Evolutionary conservation across 805 yeast genomes (phyloP), one percentile per base, ranked within the genome.

Genomic region (Pichia phayaonensis): DNA sequence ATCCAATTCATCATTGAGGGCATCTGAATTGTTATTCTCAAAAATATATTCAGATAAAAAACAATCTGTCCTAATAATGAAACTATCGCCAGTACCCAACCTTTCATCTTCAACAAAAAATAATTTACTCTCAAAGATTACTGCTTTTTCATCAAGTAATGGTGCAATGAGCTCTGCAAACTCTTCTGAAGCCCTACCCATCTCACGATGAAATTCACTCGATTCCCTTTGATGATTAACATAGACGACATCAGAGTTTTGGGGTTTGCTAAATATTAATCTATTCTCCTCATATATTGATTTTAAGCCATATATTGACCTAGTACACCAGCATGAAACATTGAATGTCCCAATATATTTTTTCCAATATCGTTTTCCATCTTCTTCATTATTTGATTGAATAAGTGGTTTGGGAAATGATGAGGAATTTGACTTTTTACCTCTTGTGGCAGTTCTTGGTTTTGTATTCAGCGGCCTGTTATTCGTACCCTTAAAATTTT

Each of bases 141-240:
- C 76, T 3, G 80, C 71, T 8, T 72, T 70, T 11, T 76, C 64
- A 48, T 79, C 86, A 2, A 86, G 49, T 31, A 90, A 70, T 0
- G 95, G 89, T 4, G 83, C 76, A 11, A 90, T 61, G 12, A 83
- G 74, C 6, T 75, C 66, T 0, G 95, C 89, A 29, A 80, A 70
- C 46, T 80, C 85, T 55, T 84, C 90, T 0, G 87, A 83, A 1
- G 87, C 62, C 56, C 96, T 75, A 0, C 94, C 97, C 29, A 90
- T 71, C 61, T 87, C 96, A 52, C 85, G 56, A 15, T 64, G 63
- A n/a, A 47, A 48, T 11, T 42, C 36, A 13, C 48, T 45, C 22
- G 55, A 54, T 8, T 44, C 42, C 7, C 55, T 44, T 29, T 61
- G 64, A 22, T 49, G 49, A 20, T 53, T 56, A 8, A 68, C 54